Evolutionary conservation across 2,329 filamentous ascomycete genomes (phyloP), one percentile per base, ranked within the genome.

Genomic region (Pseudogymnoascus sp.): DNA sequence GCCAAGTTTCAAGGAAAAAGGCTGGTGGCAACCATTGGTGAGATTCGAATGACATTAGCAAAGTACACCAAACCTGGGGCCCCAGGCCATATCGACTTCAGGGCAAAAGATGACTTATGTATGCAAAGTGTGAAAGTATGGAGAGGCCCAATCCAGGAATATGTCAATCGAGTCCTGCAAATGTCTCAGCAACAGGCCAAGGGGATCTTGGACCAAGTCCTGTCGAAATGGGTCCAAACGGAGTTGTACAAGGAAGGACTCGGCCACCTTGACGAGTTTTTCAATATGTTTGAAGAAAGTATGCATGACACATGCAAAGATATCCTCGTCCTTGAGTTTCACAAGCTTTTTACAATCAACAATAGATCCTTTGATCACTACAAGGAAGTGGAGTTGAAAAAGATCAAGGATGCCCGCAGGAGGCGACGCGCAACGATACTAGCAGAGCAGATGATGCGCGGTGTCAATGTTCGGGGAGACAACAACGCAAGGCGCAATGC

Each of bases 61-160:
- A 73, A 77, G 3, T 82, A 83, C 11, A 82, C 80, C 25, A 78
- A 77, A 16, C 80, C 83, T 0, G 85, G 86, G 0, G 78, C 86
- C 66, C 84, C 84, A 0, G 80, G 82, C 5, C 77, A 85, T 0
- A 81, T 84, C 0, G 81, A 85, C 0, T 79, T 82, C 0, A 81
- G 83, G 38, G 84, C 88, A 0, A 84, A 86, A 22, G 80, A 85
- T 28, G 77, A 77, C 0, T 76, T 89, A 14, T 84, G 82, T 52
- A 75, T 78, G 14, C 74, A 82, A n/a, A 81, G 82, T 0, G 80
- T 89, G 1, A 69, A 72, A 6, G 80, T 83, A 1, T 90, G 88
- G 88, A 69, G 78, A 1, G 68, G 69, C 0, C 84, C 85, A 0
- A 76, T 86, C 19, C 19, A 19, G 55, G 70, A 78, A 0, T 78